Base-by-base conservation (phyloP, 2,329 filamentous ascomycete species). In the Aspergillus novofumigatus region DNA sequence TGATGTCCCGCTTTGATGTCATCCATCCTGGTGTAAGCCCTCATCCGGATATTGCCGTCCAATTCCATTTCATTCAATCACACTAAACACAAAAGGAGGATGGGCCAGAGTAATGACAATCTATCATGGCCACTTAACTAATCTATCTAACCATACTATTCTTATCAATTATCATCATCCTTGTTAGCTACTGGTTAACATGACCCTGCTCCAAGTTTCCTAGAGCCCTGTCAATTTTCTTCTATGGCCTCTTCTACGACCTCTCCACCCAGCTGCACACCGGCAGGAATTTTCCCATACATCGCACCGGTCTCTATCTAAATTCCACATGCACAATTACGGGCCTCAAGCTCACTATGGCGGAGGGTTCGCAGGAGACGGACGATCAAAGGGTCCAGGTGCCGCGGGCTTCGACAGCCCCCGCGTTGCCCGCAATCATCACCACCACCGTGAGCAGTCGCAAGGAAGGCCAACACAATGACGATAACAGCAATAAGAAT, bases 301-400 rank as follows among this genome's bases (percentile, higher is more conserved):
- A 38, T 50, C 58, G 42, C 3, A 14, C 44, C 21, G 11, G 21
- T 26, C 23, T 23, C 21, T 14, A 5, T 17, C 14, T 23, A 14
- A 47, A 47, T 14, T 41, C 59, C 57, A 54, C 60, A 72, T 72
- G 69, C 59, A 59, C 65, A 45, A 41, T 51, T 45, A 57, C 58
- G 55, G 49, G 59, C 55, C 56, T 55, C 58, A 54, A 56, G 56
- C 57, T 50, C 60, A 64, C 55, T 51, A 73, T 74, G 70, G 66
- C 66, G 66, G 69, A 72, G 69, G 69, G 60, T 66, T 67, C 60
- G 61, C 64, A 68, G 59, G 62, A 59, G 56, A 61, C 55, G 51
- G 62, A 66, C 48, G 60, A 52, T 56, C 57, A 53, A 53, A 54
- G 59, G 38, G 59, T 58, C 52, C 59, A 54, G 53, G 62, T 65